Percentiles rank a stretch among this genome's conserved stretches.
Conservation (phyloP, 176 grass and related monocot species). For the Echinochloa phyllopogon region DNA sequence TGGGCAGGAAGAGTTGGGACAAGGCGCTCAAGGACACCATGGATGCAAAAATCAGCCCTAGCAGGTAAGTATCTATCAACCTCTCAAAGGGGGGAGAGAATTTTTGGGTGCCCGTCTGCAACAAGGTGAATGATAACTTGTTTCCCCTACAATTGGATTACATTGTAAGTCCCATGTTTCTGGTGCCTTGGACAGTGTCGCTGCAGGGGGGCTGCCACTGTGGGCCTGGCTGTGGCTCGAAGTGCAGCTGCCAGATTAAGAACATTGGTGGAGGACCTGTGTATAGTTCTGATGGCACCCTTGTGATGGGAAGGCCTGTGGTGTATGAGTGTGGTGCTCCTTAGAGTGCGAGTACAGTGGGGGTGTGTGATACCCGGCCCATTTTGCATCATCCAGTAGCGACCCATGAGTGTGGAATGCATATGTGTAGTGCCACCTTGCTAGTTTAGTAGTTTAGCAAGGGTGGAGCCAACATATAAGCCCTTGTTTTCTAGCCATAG, state of each 20-base stretch:
- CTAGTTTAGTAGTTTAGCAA: too few species aligned
- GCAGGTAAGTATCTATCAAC: constrained; percentile 58
- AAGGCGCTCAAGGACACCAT: constrained; percentile 59
- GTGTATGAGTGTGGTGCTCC: constrained; percentile 88
- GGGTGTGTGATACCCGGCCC: too few species aligned
- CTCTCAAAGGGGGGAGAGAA: constrained; percentile 62
- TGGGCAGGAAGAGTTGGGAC: constrained; percentile 57
- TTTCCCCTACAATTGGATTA: constrained; percentile 66
- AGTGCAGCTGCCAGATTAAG: too few species aligned
- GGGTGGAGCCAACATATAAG: too few species aligned
- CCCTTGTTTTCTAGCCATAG: too few species aligned
- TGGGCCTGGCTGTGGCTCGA: constrained; percentile 10
- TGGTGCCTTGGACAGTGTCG: constrained; percentile 27
- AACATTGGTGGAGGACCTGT: too few species aligned
- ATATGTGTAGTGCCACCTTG: too few species aligned
- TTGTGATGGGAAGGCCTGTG: too few species aligned
- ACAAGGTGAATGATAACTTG: constrained; percentile 56
- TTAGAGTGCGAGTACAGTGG: constrained; percentile 76
- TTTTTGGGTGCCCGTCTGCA: constrained; percentile 59
- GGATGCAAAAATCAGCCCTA: too few species aligned
- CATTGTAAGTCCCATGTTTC: constrained; percentile 43
- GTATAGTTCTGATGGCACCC: too few species aligned
- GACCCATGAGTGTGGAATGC: too few species aligned
- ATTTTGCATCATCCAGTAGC: too few species aligned
- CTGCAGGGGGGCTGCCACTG: constrained; percentile 55